Conservation (phyloP, 768 basidiomycete species). For the Gloeopeniophorella convolvens region DNA sequence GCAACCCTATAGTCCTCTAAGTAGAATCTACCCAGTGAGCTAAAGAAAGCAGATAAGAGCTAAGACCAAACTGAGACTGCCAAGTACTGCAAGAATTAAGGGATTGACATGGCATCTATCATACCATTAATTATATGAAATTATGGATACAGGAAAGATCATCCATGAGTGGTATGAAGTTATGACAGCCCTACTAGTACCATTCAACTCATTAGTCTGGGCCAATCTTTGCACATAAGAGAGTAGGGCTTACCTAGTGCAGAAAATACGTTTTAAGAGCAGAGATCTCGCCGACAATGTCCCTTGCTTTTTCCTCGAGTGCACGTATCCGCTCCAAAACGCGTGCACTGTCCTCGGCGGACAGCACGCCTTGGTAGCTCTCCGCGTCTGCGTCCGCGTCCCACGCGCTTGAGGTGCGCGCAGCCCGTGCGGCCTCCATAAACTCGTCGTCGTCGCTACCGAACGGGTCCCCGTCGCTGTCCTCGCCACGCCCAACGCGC, state of each 20-base stretch:
- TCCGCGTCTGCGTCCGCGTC: slow-evolving; percentile 7
- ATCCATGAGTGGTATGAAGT: slow-evolving; percentile 16
- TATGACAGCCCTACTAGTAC: not conserved
- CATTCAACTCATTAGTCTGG: not conserved
- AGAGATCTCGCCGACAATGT: slow-evolving; percentile 18
- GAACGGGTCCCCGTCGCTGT: slow-evolving; percentile 17
- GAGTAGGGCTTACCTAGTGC: slow-evolving; percentile 16
- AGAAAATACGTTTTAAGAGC: slow-evolving; percentile 17
- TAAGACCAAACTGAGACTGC: too few species aligned
- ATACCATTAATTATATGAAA: slow-evolving; percentile 16
- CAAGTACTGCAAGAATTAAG: slow-evolving; percentile 1
- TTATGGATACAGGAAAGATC: slow-evolving; percentile 18
- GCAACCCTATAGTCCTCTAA: too few species aligned
- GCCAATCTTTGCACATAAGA: not conserved
- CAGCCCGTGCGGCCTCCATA: slow-evolving; percentile 17
- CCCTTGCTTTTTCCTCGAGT: slow-evolving; percentile 17
- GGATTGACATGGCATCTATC: slow-evolving; percentile 3
- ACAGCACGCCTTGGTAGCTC: slow-evolving; percentile 5
- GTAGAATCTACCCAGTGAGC: too few species aligned
- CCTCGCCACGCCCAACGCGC: slow-evolving; percentile 12
- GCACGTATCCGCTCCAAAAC: slow-evolving; percentile 14
- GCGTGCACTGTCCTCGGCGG: slow-evolving; percentile 11
- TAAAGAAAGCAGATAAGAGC: too few species aligned
- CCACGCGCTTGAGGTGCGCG: slow-evolving; percentile 5
- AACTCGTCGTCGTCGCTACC: slow-evolving; percentile 17